Conservation (phyloP, 176 grass and related monocot species). For the Carex littledalei region DNA sequence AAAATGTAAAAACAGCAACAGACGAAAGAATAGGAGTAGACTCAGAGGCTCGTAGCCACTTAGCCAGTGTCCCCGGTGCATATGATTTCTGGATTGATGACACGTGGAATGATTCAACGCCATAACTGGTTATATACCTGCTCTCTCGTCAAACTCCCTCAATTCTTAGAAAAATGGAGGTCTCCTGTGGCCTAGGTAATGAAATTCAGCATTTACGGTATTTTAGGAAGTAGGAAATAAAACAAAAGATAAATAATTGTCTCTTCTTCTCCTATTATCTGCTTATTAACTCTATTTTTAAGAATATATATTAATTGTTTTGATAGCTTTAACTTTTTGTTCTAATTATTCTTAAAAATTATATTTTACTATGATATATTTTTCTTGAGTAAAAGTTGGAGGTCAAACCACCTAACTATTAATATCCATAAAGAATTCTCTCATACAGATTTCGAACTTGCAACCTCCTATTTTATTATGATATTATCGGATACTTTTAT, state of each 20-base stretch:
- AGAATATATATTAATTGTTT: background rate
- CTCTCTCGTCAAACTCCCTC: background rate
- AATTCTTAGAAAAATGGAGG: background rate
- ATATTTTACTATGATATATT: background rate
- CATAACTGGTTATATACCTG: background rate
- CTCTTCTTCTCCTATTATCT: too few species aligned
- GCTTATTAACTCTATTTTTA: background rate
- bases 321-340: background rate
- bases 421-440: too few species aligned
- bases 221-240: background rate
- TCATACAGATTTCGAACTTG: too few species aligned
- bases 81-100: background rate
- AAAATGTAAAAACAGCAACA: background rate
- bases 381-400: too few species aligned
- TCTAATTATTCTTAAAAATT: too few species aligned
- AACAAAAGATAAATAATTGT: background rate
- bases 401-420: too few species aligned
- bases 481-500: background rate
- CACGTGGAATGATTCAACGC: background rate
- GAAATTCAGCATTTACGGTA: too few species aligned
- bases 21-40: background rate
- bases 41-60: too few species aligned
- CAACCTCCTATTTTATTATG: too few species aligned
- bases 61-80: background rate
- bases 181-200: background rate